Evolutionary conservation across 2,329 filamentous ascomycete species (phyloP).

Genomic region (Simplicillium aogashimaense): DNA sequence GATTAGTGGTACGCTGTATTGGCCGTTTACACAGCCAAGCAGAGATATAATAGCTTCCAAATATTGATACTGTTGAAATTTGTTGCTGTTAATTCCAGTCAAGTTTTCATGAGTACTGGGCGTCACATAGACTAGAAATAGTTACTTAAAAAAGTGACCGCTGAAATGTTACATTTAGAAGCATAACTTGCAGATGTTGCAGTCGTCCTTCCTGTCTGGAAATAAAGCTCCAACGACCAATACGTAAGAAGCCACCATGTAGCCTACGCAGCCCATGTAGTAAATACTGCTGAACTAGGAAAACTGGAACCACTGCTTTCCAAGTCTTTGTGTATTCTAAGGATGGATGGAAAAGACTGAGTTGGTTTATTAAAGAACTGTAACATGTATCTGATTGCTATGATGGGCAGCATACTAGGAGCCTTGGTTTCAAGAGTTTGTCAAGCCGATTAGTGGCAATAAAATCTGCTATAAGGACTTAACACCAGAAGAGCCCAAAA

Average conservation of each 20-base stretch:
- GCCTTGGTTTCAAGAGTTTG: too few species aligned
- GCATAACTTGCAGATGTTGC: slow-evolving; percentile 11
- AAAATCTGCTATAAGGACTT: too few species aligned
- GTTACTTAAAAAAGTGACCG: too few species aligned
- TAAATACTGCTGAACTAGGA: slow-evolving; percentile 34
- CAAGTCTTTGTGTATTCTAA: neutral
- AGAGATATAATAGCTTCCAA: slow-evolving; percentile 12
- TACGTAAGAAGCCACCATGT: slow-evolving; percentile 16
- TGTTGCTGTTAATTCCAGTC: slow-evolving; percentile 22
- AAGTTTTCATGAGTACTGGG: slow-evolving; percentile 20
- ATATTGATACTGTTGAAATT: slow-evolving; percentile 12
- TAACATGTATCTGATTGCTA: neutral
- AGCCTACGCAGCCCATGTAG: slow-evolving; percentile 13
- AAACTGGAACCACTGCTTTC: slow-evolving; percentile 20
- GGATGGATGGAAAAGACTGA: neutral
- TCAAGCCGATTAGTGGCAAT: too few species aligned
- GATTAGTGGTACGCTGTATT: too few species aligned
- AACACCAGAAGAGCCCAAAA: too few species aligned
- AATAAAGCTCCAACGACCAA: slow-evolving; percentile 2
- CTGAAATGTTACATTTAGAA: too few species aligned
- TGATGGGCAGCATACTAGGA: neutral
- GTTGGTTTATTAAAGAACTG: neutral
- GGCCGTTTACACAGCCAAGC: slow-evolving; percentile 15
- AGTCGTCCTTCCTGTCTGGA: slow-evolving; percentile 4
- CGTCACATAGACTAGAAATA: too few species aligned